These are phyloP conservation scores for Parathielavia hyrcaniae DNA, from an alignment of 495 filamentous ascomycete genomes.

Conservation along the genomic window DNA sequence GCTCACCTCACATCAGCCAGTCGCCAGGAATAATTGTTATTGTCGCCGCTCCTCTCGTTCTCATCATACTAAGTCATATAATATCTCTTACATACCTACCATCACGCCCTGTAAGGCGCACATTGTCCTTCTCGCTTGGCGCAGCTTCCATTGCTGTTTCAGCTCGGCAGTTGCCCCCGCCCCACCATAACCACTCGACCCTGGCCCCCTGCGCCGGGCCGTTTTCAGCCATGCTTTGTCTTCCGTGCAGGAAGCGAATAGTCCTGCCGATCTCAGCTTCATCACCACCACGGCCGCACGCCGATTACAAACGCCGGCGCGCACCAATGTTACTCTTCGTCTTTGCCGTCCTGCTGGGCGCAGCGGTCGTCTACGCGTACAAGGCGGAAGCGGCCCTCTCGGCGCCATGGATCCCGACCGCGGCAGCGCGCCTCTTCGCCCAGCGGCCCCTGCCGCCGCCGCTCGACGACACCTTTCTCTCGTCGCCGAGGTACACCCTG, in stretches of 20 bases:
- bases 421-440: conserved; percentile 36
- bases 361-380: conserved; percentile 33
- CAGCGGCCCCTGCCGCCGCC: conserved; percentile 40
- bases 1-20: too few species aligned
- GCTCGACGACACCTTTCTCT: conserved; percentile 34
- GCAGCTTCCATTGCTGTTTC: too few species aligned
- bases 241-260: not conserved
- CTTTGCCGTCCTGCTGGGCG: conserved; percentile 29
- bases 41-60: too few species aligned
- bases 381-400: conserved; percentile 37
- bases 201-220: not conserved
- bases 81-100: too few species aligned
- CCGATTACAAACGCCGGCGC: conserved; percentile 11
- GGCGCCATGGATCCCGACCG: conserved; percentile 40
- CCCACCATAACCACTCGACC: not conserved
- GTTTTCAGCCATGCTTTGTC: not conserved
- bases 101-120: too few species aligned
- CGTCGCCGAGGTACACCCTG: conserved; percentile 34
- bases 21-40: too few species aligned
- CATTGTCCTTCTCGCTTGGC: too few species aligned
- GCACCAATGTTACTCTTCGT: conserved; percentile 29
- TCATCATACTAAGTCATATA: too few species aligned
- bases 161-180: too few species aligned
- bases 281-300: not conserved
- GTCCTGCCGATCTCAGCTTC: not conserved